These are phyloP conservation scores for Geotrichum restrictum DNA, from an alignment of 1,139 yeast genomes.

Conservation along the genomic window DNA sequence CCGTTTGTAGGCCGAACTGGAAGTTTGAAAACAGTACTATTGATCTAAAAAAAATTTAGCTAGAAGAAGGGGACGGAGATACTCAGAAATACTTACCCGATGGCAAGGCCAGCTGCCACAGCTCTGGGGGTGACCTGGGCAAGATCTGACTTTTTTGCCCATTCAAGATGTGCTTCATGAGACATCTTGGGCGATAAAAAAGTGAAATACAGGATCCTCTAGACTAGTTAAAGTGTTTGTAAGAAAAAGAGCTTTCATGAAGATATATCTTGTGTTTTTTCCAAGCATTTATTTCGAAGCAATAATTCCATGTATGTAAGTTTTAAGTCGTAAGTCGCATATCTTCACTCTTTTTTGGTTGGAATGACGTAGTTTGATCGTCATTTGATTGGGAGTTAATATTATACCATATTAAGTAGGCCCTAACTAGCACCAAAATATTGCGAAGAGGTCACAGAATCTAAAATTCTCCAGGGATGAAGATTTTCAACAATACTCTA, in stretches of 20 bases:
- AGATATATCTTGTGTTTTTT: neutral
- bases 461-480: too few species aligned
- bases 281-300: neutral
- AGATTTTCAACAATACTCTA: too few species aligned
- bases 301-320: neutral
- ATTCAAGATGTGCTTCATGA: slow-evolving; percentile 6
- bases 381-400: too few species aligned
- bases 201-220: too few species aligned
- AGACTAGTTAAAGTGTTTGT: too few species aligned
- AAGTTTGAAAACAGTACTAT: slow-evolving; percentile 81
- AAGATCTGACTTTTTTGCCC: slow-evolving; percentile 19
- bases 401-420: too few species aligned
- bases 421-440: too few species aligned
- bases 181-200: neutral
- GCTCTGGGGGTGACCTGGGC: slow-evolving; percentile 68
- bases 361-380: too few species aligned
- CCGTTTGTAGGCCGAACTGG: slow-evolving; percentile 94
- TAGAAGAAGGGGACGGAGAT: neutral
- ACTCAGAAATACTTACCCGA: slow-evolving; percentile 11
- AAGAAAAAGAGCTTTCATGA: neutral
- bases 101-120: slow-evolving; percentile 54
- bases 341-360: too few species aligned
- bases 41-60: slow-evolving; percentile 49
- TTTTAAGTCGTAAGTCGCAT: too few species aligned
- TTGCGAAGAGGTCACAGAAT: too few species aligned